Base-by-base conservation (phyloP, 2,329 filamentous ascomycete species). In the Karstenula rhodostoma region DNA sequence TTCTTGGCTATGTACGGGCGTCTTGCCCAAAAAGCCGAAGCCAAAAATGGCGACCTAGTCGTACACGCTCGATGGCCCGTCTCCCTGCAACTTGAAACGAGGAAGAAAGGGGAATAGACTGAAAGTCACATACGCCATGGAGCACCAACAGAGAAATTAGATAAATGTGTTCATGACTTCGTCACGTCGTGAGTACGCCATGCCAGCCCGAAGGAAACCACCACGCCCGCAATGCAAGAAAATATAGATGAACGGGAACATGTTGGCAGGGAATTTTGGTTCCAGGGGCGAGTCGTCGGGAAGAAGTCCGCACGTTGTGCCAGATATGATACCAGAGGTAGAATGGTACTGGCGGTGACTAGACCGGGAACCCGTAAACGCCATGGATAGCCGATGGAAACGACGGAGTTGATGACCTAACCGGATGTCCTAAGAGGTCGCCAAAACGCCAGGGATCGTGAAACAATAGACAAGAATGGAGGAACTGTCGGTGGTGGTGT, bases 381-480 rank as follows among this genome's bases (percentile, higher is more conserved):
- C 70, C 70, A 46, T 70, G 66, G 60, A 56, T 33, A 53, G 37
- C 48, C 46, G 62, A 68, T 43, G 60, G 62, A 56, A 72, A 69
- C 47, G 69, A 69, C 52, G 67, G 57, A 13, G 60, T 61, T 57
- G 50, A 60, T 23, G 69, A 63, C 55, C 64, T 65, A 48, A 33
- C 35, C 43, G 53, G 27, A 47, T 61, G 67, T 56, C 72, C 69
- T 63, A 67, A 59, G 61, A 69, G 62, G 61, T 69, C 67, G 58
- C 71, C 69, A 67, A 71, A 72, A 66, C 72, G 71, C 68, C 71
- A 68, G 59, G 64, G 67, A 58, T 74, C 72, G 56, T 69, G 56
- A 67, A 77, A 73, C 67, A 77, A 77, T 77, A 76, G 70, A 67
- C 74, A 77, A 77, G 73, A 77, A 77, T 77, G 73, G 65, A 74